Base-by-base conservation (phyloP, 768 basidiomycete genomes). In the Tricholoma sp. region DNA sequence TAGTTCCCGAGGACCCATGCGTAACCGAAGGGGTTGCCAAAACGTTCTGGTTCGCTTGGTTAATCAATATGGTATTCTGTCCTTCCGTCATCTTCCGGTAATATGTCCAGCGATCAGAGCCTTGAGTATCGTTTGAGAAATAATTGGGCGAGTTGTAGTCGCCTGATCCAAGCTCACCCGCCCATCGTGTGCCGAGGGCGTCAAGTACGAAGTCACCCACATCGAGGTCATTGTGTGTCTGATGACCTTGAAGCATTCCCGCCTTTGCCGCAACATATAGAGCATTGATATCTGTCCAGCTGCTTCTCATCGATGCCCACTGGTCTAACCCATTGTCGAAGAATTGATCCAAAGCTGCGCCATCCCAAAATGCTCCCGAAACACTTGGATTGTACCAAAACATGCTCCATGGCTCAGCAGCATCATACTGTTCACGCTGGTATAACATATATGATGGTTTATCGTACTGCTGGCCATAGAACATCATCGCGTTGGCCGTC, bases 61-160 rank as follows among this genome's bases (percentile, higher is more conserved):
- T 80, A 61, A 98, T 79, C 53, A 95, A 65, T 59, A 99, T 78
- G 5, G 94, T 94, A 76, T 98, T 99, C 76, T 99, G 97, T 2
- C 97, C 97, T 72, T 96, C 93, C 4, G 96, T 97, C 74, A 86
- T 84, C 79, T 95, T 98, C 68, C 95, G 82, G 79, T 97, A 99
- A 75, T 97, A 98, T 59, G 81, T 64, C 95, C 94, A 98, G 54
- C 96, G 80, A 20, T 74, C 68, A 48, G 85, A 80, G 57, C 76
- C 72, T 69, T 96, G 93, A 0, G 70, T 67, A 61, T 91, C 92
- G 56, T 69, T 82, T 31, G 69, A 74, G 77, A 99, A 99, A 76
- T 98, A 98, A 36, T 79, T 77, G 1, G 71, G 66, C 2, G 92
- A 76, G 36, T 55, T 59, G 69, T 99, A 99, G 68, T 99, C 83